Conservation (phyloP, 176 grass and related monocot species). For the Eleusine indica region DNA sequence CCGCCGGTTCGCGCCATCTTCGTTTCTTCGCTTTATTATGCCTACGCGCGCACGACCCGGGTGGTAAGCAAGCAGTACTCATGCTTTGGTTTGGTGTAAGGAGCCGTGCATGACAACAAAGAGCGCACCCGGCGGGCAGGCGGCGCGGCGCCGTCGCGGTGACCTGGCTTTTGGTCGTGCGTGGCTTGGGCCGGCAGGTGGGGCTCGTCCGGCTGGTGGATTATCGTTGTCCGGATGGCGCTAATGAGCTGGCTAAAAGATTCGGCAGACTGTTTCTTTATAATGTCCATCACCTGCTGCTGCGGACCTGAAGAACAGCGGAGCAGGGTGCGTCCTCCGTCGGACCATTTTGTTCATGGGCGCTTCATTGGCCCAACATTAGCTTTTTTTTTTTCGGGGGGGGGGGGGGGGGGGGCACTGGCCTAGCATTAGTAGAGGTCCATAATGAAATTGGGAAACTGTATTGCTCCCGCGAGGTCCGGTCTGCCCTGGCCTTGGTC, state of each 20-base stretch:
- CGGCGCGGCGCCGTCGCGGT: slow-evolving; percentile 11
- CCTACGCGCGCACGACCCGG: background rate
- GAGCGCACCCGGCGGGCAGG: background rate
- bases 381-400: no score
- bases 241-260: slow-evolving; percentile 24
- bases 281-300: background rate
- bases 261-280: background rate
- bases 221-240: slow-evolving; percentile 30
- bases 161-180: slow-evolving; percentile 30
- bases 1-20: background rate
- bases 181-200: slow-evolving; percentile 4
- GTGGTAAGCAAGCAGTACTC: background rate
- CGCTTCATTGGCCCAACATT: background rate
- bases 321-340: no score
- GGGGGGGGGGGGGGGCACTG: no score
- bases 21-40: background rate
- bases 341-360: no score
- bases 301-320: background rate
- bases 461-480: no score
- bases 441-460: no score
- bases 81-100: background rate
- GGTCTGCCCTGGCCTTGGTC: no score
- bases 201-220: slow-evolving; percentile 16
- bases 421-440: no score
- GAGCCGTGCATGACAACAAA: background rate